A percentile compares a stretch with the other conserved stretches of the same genome.
phyloP scores from a whole-genome alignment of 177 flowering plant genomes.

The Tripterygium wilfordii region DNA sequence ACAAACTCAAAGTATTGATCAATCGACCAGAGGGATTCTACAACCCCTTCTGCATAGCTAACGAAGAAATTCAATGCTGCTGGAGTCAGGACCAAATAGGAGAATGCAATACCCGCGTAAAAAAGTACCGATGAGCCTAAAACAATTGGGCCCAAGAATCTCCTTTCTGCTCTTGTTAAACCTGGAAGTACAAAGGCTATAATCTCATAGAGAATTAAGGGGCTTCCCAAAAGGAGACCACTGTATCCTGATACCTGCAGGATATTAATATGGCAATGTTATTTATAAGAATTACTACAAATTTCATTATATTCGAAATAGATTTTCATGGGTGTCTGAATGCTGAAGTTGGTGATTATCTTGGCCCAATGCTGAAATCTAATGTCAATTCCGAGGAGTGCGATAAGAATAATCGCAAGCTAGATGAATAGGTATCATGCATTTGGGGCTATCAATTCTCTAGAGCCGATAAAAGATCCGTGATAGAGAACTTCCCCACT shows the following conservation, averaged over 20 bases:
- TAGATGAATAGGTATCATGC: too few species aligned
- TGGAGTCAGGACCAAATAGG: constrained; percentile 82
- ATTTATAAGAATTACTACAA: too few species aligned
- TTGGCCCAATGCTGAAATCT: too few species aligned
- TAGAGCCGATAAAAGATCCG: too few species aligned
- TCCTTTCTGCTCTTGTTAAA: constrained; percentile 78
- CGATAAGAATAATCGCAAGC: too few species aligned
- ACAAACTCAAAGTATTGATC: constrained; percentile 99
- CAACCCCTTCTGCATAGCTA: constrained; percentile 92
- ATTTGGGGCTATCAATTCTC: too few species aligned
- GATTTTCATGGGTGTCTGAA: too few species aligned
- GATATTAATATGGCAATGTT: background rate
- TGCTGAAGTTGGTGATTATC: too few species aligned
- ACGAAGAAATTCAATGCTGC: constrained; percentile 97
- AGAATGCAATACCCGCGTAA: constrained; percentile 83
- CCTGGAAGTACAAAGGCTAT: constrained; percentile 98
- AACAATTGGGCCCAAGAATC: constrained; percentile 89
- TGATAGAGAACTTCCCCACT: too few species aligned
- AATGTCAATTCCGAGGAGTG: too few species aligned
- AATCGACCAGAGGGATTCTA: constrained; percentile 98
- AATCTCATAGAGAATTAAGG: constrained; percentile 90
- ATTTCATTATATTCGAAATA: too few species aligned
- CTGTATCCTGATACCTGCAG: constrained; percentile 97
- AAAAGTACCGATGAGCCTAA: constrained; percentile 93
- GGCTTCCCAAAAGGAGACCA: constrained; percentile 93